These are phyloP conservation scores for Candida michaelii DNA, from an alignment of 805 yeast genomes.

Conservation along the genomic window DNA sequence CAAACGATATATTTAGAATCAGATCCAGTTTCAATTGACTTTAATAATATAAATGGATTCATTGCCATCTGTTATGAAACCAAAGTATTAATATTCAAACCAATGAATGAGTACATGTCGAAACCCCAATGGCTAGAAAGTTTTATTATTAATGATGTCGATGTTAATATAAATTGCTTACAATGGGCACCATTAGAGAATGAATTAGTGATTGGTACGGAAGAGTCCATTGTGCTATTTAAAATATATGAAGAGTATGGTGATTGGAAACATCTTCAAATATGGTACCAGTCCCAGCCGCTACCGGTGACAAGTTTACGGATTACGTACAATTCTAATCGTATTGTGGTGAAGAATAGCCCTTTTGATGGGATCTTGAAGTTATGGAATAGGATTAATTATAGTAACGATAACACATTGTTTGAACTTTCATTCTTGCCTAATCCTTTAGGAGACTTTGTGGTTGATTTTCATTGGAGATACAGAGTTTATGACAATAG, in stretches of 20 bases:
- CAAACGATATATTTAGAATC: conserved; percentile 74
- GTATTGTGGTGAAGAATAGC: conserved; percentile 61
- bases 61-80: conserved; percentile 52
- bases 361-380: conserved; percentile 66
- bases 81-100: conserved; percentile 52
- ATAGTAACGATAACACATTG: conserved; percentile 53
- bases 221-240: conserved; percentile 52
- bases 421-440: conserved; percentile 69
- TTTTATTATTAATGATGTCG: conserved; percentile 19
- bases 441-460: conserved; percentile 52
- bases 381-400: conserved; percentile 74
- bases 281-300: conserved; percentile 58
- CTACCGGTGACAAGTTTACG: conserved; percentile 56
- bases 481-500: conserved; percentile 13
- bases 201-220: conserved; percentile 65
- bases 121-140: conserved; percentile 47
- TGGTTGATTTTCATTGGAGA: conserved; percentile 63
- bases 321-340: conserved; percentile 66
- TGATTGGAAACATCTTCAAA: conserved; percentile 24
- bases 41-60: conserved; percentile 59
- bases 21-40: conserved; percentile 67
- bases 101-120: conserved; percentile 50
- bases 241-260: conserved; percentile 50
- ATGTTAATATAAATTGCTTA: conserved; percentile 34
- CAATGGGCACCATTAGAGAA: conserved; percentile 53